Base-by-base conservation (phyloP, 1,284 basidiomycete species). In the Ustilago xerochloae region DNA sequence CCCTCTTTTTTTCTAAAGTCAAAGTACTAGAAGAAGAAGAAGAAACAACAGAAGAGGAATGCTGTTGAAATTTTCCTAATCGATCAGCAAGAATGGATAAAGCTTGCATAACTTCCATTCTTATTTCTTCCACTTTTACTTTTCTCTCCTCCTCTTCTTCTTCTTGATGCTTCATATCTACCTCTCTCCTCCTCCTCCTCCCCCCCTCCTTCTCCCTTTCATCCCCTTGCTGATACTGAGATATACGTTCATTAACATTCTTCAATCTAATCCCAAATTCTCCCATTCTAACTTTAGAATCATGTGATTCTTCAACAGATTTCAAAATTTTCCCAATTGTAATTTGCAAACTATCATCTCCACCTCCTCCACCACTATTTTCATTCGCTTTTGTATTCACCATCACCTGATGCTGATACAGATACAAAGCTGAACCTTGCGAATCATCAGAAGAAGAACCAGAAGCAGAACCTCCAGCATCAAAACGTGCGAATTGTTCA, bases 81-180 rank as follows among this genome's bases (percentile, higher is more conserved):
- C 68, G 60, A 10, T 68, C 66, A 4, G 68, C 68, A 0, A 71
- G 39, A 0, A 57, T 49, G 4, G 58, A 33, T 6, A 71, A 32
- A 4, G 68, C 68, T 1, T 57, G 41, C 45, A 60, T 41, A 1
- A 71, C 60, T 50, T 68, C 51, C 26, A 8, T 24, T 22, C 43
- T 48, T 32, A 68, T 38, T 41, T 58, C 49, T 6, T 63, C 66
- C 28, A 38, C 22, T 4, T 30, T 53, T 18, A 6, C 18, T 29
- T 35, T 48, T 26, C 56, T 53, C 18, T 46, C 49, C 10, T 57
- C 48, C 15, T 48, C 57, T 29, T 41, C 48, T 43, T 16, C 6
- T 4, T 48, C 24, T 24, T 33, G 12, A 6, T 30, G 22, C 16
- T 43, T 32, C 16, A 26, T 30, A 22, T 32, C 22, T 47, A 8